Evolutionary conservation across 2,329 filamentous ascomycete genomes (phyloP).

Genomic region (Exophiala sideris): DNA sequence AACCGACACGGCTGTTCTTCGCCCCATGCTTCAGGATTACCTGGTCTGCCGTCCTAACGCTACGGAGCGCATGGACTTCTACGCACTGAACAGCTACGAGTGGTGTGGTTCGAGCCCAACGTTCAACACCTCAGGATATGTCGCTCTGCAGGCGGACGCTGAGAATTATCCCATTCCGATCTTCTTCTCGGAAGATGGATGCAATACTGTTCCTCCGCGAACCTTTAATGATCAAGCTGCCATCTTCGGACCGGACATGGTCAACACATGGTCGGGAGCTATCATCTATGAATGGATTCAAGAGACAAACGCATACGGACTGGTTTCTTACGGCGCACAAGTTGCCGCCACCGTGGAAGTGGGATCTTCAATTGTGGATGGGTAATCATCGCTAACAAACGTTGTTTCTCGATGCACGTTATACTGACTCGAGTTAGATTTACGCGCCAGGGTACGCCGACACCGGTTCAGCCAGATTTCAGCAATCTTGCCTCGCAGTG

Average conservation of each 20-base stretch:
- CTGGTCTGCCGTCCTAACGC: constrained; percentile 71
- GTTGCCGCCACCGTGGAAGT: constrained; percentile 49
- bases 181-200: constrained; percentile 87
- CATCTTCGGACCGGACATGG: constrained; percentile 73
- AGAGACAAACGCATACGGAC: constrained; percentile 77
- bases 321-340: constrained; percentile 70
- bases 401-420: not conserved
- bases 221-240: constrained; percentile 63
- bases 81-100: constrained; percentile 79
- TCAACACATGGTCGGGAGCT: constrained; percentile 66
- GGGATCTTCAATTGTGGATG: constrained; percentile 53
- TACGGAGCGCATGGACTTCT: constrained; percentile 73
- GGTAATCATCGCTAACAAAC: constrained; percentile 40
- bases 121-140: constrained; percentile 67
- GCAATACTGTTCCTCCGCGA: constrained; percentile 55
- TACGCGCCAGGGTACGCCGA: constrained; percentile 68
- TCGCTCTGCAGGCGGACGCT: constrained; percentile 63
- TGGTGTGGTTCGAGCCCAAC: constrained; percentile 60
- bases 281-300: constrained; percentile 91
- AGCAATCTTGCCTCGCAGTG: constrained; percentile 72
- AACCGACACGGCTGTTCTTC: constrained; percentile 71
- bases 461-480: constrained; percentile 72
- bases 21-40: constrained; percentile 67
- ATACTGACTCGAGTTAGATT: constrained; percentile 45
- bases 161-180: constrained; percentile 75